phyloP scores from a whole-genome alignment of 78 protist genomes.

The Dictyostelium capitatum region DNA sequence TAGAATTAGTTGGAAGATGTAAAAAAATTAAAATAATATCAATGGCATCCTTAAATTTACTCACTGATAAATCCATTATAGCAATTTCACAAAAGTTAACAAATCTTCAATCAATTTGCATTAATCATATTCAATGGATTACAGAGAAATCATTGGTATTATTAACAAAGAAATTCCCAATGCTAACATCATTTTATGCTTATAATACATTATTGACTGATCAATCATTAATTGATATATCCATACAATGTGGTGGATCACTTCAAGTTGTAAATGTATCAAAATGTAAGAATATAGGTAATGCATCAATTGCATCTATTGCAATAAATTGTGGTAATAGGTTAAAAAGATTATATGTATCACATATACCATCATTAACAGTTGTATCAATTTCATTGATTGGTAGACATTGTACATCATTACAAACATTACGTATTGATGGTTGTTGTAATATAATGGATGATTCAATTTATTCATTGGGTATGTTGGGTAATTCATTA shows the following conservation, averaged over 20 bases:
- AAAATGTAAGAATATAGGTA: slow-evolving; percentile 18
- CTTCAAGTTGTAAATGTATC: slow-evolving; percentile 33
- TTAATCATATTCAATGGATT: slow-evolving; percentile 29
- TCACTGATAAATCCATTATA: slow-evolving; percentile 14
- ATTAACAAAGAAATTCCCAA: not conserved
- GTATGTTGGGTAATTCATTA: not conserved
- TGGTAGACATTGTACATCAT: slow-evolving; percentile 6
- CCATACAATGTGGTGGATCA: not conserved
- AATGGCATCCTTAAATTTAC: not conserved
- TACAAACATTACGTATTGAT: slow-evolving; percentile 28
- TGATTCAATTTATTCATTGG: slow-evolving; percentile 19
- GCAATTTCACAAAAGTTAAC: slow-evolving; percentile 4
- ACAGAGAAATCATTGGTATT: not conserved
- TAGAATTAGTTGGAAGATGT: not conserved
- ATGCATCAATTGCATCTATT: not conserved
- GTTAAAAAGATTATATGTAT: slow-evolving; percentile 11
- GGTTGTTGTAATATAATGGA: slow-evolving; percentile 32
- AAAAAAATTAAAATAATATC: slow-evolving; percentile 8
- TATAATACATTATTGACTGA: slow-evolving; percentile 38
- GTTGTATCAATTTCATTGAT: not conserved
- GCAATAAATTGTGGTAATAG: slow-evolving; percentile 25
- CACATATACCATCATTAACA: not conserved
- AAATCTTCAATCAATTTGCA: slow-evolving; percentile 29
- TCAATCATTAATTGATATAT: not conserved
- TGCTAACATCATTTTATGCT: slow-evolving; percentile 18